phyloP scores from a whole-genome alignment of 306 rosid species.

The Cicer cuneatum region DNA sequence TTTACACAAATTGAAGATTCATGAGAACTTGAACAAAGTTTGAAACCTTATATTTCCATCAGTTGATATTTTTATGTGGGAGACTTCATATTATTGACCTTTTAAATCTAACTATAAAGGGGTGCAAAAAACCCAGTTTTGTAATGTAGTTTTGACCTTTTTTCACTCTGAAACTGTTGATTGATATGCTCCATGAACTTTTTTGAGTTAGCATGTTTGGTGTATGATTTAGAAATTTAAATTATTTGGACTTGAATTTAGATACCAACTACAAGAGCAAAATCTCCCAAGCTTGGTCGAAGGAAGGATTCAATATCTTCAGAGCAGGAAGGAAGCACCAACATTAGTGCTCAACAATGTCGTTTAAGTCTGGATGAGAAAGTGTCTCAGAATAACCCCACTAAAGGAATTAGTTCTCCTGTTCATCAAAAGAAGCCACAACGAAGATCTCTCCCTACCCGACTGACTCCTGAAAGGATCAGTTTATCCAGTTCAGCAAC shows the following conservation, averaged over 20 bases:
- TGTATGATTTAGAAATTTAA: slow-evolving; percentile 23
- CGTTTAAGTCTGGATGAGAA: slow-evolving; percentile 81
- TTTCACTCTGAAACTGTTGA: slow-evolving; percentile 22
- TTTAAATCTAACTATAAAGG: background rate
- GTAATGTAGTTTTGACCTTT: slow-evolving; percentile 10
- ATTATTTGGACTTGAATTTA: slow-evolving; percentile 51
- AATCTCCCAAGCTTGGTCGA: slow-evolving; percentile 98
- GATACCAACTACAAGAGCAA: slow-evolving; percentile 98
- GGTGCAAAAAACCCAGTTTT: slow-evolving; percentile 23
- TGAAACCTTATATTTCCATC: slow-evolving; percentile 17
- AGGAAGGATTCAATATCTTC: slow-evolving; percentile 62
- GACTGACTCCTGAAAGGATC: slow-evolving; percentile 70
- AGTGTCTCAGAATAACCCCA: slow-evolving; percentile 55
- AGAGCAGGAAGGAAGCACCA: slow-evolving; percentile 61
- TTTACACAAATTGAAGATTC: background rate
- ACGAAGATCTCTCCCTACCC: slow-evolving; percentile 91
- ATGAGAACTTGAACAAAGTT: slow-evolving; percentile 9
- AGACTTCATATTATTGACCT: background rate
- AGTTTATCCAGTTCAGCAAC: slow-evolving; percentile 53
- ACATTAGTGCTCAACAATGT: slow-evolving; percentile 50
- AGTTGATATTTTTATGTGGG: slow-evolving; percentile 13
- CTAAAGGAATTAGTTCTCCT: slow-evolving; percentile 58
- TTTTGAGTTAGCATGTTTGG: slow-evolving; percentile 25
- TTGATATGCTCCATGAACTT: slow-evolving; percentile 33
- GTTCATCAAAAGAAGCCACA: slow-evolving; percentile 73